These are phyloP conservation scores for Rubia tinctorum DNA, from an alignment of 305 asterid genomes.

Conservation along the genomic window DNA sequence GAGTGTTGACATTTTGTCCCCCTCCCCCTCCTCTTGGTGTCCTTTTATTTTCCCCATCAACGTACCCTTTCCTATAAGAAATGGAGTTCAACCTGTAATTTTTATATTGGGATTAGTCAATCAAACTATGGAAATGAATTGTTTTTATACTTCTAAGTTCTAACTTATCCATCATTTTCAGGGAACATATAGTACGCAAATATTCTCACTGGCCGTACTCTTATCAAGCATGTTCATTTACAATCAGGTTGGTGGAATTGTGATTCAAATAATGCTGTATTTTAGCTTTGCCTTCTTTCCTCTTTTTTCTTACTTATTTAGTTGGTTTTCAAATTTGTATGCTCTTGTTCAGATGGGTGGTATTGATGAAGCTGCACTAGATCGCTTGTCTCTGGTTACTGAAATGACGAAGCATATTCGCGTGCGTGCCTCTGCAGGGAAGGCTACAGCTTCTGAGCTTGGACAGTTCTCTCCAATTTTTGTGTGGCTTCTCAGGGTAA, in stretches of 20 bases:
- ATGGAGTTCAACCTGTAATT: not conserved
- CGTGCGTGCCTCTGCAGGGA: constrained; percentile 86
- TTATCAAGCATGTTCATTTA: constrained; percentile 93
- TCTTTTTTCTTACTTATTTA: not conserved
- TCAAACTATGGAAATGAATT: not conserved
- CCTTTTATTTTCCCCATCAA: not conserved
- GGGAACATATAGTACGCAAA: constrained; percentile 98
- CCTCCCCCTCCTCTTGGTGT: not conserved
- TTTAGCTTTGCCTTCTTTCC: not conserved
- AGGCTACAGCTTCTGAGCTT: constrained; percentile 77
- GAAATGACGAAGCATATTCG: constrained; percentile 99
- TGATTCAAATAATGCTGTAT: not conserved
- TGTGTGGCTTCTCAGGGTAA: constrained; percentile 98
- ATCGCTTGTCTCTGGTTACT: constrained; percentile 94
- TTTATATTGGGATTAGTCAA: not conserved
- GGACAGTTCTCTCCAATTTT: constrained; percentile 95
- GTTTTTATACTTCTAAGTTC: not conserved
- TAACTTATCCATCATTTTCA: constrained; percentile 30
- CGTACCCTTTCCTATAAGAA: not conserved
- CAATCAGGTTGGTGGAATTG: constrained; percentile 65
- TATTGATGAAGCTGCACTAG: constrained; percentile 97
- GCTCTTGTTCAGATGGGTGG: constrained; percentile 83
- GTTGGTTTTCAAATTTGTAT: not conserved
- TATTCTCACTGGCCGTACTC: constrained; percentile 93
- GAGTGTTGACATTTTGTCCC: not conserved